Evolutionary conservation across 345 rosid genomes (phyloP).

Genomic region (Linum tenue): DNA sequence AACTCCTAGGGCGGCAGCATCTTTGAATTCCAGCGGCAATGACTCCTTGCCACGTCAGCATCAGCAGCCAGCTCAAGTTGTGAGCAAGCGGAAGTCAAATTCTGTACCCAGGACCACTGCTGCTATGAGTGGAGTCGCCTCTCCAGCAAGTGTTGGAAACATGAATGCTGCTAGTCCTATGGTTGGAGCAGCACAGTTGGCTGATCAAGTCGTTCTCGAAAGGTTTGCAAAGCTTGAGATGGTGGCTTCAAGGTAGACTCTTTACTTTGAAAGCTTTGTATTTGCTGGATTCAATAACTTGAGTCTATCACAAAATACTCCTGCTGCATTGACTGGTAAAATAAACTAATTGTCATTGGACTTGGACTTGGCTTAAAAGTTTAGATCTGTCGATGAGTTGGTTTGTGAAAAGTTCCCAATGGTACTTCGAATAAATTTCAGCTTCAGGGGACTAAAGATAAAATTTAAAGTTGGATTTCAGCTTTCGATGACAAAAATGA

Average conservation of each 20-base stretch:
- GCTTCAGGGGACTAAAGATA: no score
- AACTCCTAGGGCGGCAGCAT: slow-evolving; percentile 52
- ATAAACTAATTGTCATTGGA: no score
- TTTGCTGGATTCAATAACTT: no score
- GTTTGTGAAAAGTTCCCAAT: no score
- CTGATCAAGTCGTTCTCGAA: slow-evolving; percentile 62
- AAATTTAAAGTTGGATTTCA: no score
- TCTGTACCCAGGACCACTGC: slow-evolving; percentile 58
- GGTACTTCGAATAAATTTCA: no score
- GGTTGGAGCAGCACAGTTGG: slow-evolving; percentile 57
- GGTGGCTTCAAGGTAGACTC: slow-evolving; percentile 52
- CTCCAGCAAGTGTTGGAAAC: slow-evolving; percentile 89
- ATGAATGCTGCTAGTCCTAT: slow-evolving; percentile 74
- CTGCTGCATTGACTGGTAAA: no score
- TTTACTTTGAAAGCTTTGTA: no score
- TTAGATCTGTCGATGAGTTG: no score
- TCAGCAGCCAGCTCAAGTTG: slow-evolving; percentile 37
- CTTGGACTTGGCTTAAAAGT: no score
- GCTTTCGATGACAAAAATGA: no score
- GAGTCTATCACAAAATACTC: no score
- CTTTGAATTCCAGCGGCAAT: slow-evolving; percentile 71
- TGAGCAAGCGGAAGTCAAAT: slow-evolving; percentile 63
- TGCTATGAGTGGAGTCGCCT: slow-evolving; percentile 71
- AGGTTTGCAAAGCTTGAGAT: slow-evolving; percentile 76
- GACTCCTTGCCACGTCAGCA: slow-evolving; percentile 69